These are phyloP conservation scores for Saksenaea vasiformis DNA, from an alignment of 371 early-diverging fungal genomes.

Conservation along the genomic window DNA sequence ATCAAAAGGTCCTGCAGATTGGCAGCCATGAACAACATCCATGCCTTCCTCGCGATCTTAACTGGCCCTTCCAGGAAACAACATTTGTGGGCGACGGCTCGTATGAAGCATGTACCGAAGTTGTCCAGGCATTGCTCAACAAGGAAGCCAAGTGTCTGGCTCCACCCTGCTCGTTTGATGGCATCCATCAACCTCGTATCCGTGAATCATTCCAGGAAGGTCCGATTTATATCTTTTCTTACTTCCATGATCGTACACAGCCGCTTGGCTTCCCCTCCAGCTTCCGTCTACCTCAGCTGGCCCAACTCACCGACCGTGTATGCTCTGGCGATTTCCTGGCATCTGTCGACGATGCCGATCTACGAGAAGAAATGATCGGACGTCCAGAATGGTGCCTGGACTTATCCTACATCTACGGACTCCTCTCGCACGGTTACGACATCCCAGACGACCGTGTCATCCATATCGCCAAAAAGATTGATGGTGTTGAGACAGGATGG, in stretches of 20 bases:
- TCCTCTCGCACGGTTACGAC: constrained; percentile 86
- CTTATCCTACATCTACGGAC: constrained; percentile 81
- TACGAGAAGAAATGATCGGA: constrained; percentile 52
- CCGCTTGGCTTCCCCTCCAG: constrained; percentile 68
- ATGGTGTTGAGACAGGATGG: constrained; percentile 95
- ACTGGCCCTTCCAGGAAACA: constrained; percentile 29
- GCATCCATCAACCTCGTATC: constrained; percentile 87
- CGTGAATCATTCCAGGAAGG: constrained; percentile 65
- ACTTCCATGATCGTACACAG: constrained; percentile 88
- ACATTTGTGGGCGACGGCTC: constrained; percentile 51
- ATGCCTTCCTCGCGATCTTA: constrained; percentile 55
- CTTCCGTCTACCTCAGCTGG: constrained; percentile 63
- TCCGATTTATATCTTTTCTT: constrained; percentile 94
- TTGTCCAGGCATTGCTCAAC: constrained; percentile 59
- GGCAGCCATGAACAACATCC: constrained; percentile 39
- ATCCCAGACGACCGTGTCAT: constrained; percentile 73
- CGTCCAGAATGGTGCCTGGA: constrained; percentile 89
- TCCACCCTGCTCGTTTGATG: constrained; percentile 87
- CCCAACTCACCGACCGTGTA: constrained; percentile 60
- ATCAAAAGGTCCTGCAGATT: constrained; percentile 27
- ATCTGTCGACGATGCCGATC: constrained; percentile 43
- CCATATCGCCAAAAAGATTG: constrained; percentile 89
- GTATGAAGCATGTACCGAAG: constrained; percentile 47
- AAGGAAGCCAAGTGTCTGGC: constrained; percentile 59
- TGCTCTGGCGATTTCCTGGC: constrained; percentile 64